Conservation (phyloP, 2,329 filamentous ascomycete genomes). For the Aspergillus versicolor region DNA sequence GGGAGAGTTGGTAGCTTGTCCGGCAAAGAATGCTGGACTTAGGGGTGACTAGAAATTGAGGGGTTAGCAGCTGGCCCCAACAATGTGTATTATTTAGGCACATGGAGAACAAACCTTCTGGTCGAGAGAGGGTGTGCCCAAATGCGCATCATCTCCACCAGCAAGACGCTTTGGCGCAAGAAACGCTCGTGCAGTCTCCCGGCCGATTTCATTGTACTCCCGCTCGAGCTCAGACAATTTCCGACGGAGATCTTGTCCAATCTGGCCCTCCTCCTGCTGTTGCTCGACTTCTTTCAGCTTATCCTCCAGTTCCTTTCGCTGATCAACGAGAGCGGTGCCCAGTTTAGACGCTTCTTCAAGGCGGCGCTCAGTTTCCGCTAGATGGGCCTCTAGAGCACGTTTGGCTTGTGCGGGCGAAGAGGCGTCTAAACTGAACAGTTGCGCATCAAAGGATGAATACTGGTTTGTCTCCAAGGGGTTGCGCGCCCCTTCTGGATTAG, state of each 20-base stretch:
- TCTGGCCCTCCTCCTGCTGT: constrained; percentile 71
- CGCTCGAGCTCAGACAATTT: constrained; percentile 85
- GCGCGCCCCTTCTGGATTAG: constrained; percentile 43
- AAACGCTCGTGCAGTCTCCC: constrained; percentile 85
- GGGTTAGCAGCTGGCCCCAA: constrained; percentile 1
- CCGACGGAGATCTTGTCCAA: constrained; percentile 77
- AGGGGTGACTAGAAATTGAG: constrained; percentile 58
- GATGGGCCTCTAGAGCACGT: constrained; percentile 83
- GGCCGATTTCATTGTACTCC: constrained; percentile 91
- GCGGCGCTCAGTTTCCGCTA: constrained; percentile 86
- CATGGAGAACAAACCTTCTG: constrained; percentile 40
- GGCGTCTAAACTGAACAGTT: constrained; percentile 76
- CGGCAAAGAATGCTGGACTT: constrained; percentile 77
- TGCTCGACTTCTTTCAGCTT: constrained; percentile 82
- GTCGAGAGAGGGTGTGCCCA: constrained; percentile 48
- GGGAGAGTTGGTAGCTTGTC: constrained; percentile 79
- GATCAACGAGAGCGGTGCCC: constrained; percentile 81
- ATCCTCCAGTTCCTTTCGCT: constrained; percentile 79
- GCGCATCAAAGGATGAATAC: constrained; percentile 79
- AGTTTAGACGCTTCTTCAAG: constrained; percentile 89
- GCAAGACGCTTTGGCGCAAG: constrained; percentile 77
- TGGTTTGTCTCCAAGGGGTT: constrained; percentile 57
- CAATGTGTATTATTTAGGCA: not conserved
- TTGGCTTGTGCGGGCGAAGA: constrained; percentile 84
- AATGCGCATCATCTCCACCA: constrained; percentile 60